Percentiles rank a stretch among this genome's conserved stretches.
Evolutionary conservation across 345 rosid genomes (phyloP).

Genomic region (Microcos paniculata): DNA sequence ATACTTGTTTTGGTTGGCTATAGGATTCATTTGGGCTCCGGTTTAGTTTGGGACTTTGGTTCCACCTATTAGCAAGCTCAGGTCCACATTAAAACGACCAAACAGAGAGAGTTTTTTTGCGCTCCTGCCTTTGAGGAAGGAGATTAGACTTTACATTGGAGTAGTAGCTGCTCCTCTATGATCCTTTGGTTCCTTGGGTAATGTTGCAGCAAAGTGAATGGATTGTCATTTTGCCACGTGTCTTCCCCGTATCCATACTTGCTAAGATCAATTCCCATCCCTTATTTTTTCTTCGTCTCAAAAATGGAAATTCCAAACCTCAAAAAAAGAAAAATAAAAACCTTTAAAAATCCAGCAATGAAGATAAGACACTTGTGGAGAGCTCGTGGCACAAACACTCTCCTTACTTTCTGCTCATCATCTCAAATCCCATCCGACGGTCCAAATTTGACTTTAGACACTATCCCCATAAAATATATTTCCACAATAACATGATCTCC

Average conservation of each 20-base stretch:
- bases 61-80: too few relatives aligned
- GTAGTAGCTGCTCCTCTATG: too few relatives aligned
- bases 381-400: constrained; percentile 40
- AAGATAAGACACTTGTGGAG: constrained; percentile 69
- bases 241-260: constrained; percentile 31
- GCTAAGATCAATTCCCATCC: neutral
- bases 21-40: neutral
- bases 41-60: too few relatives aligned
- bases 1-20: too few relatives aligned
- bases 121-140: too few relatives aligned
- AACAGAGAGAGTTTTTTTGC: too few relatives aligned
- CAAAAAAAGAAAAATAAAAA: neutral
- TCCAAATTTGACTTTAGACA: neutral
- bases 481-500: neutral
- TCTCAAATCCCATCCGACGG: constrained; percentile 32
- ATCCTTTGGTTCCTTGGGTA: too few relatives aligned
- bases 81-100: too few relatives aligned
- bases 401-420: neutral
- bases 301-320: neutral
- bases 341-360: neutral
- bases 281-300: constrained; percentile 1
- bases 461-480: neutral
- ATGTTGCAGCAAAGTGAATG: neutral
- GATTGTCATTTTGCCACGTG: constrained; percentile 33
- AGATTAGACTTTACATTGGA: too few relatives aligned